Conservation (phyloP, 2,329 filamentous ascomycete genomes). For the Cucurbitaria berberidis region DNA sequence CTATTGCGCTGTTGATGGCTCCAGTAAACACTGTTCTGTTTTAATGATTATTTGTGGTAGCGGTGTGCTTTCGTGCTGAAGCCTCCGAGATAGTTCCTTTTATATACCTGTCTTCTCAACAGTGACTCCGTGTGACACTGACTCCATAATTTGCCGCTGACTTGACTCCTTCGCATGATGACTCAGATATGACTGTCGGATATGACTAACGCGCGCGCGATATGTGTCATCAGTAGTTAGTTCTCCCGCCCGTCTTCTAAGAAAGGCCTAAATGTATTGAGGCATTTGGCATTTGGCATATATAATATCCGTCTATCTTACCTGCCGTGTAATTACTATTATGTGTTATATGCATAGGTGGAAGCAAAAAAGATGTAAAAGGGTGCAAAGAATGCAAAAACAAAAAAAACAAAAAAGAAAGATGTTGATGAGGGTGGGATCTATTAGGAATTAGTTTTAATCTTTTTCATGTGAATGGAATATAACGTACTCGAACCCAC, state of each 20-base stretch:
- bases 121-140: conserved; percentile 19
- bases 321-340: too few relatives aligned
- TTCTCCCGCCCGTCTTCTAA: too few relatives aligned
- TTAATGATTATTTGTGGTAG: background rate
- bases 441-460: conserved; percentile 6
- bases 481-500: conserved; percentile 26
- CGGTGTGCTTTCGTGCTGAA: conserved; percentile 15
- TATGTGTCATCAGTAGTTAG: background rate
- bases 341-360: too few relatives aligned
- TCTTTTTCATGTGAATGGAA: too few relatives aligned
- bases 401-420: background rate
- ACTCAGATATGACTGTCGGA: background rate
- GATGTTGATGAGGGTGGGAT: conserved; percentile 27
- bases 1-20: conserved; percentile 15
- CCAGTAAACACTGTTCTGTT: background rate
- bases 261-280: too few relatives aligned
- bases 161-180: background rate
- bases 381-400: too few relatives aligned
- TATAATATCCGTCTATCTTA: too few relatives aligned
- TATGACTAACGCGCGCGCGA: too few relatives aligned
- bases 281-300: too few relatives aligned
- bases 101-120: conserved; percentile 20
- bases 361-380: too few relatives aligned
- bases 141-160: conserved; percentile 9
- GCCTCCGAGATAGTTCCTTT: conserved; percentile 21